Conservation (phyloP, 192 early-diverging fungal genomes). For the Umbelopsis vinacea region DNA sequence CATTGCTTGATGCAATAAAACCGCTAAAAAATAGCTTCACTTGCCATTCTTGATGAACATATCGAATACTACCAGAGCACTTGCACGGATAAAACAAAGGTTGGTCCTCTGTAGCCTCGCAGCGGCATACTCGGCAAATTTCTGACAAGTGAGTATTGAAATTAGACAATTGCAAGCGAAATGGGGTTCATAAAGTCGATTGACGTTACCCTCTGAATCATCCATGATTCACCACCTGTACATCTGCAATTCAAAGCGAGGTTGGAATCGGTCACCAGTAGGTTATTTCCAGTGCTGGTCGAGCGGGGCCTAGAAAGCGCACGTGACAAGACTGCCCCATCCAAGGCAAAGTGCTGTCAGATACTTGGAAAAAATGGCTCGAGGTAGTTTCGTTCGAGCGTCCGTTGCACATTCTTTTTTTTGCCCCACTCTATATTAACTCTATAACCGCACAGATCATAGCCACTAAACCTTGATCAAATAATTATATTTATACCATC, state of each 20-base stretch:
- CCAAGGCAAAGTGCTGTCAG: too few species aligned
- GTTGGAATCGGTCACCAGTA: background rate
- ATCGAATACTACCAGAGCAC: constrained; percentile 93
- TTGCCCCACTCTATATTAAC: too few species aligned
- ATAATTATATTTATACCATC: too few species aligned
- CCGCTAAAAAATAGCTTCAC: background rate
- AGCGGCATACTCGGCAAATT: constrained; percentile 85
- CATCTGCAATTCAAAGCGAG: constrained; percentile 1
- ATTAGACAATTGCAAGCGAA: constrained; percentile 6
- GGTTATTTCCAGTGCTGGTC: background rate
- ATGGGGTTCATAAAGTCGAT: background rate
- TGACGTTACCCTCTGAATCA: constrained; percentile 15
- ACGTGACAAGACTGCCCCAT: constrained; percentile 3
- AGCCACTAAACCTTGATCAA: too few species aligned
- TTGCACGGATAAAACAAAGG: constrained; percentile 94
- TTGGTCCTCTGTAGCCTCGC: constrained; percentile 74
- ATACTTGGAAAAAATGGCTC: too few species aligned
- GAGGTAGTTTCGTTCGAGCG: too few species aligned
- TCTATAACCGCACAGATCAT: too few species aligned
- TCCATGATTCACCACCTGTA: constrained; percentile 18
- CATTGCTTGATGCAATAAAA: background rate
- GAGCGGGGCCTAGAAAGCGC: background rate
- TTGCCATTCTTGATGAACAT: constrained; percentile 92
- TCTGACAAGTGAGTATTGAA: constrained; percentile 33
- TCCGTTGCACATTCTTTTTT: too few species aligned